A percentile compares a stretch with the other conserved stretches of the same genome.
These are phyloP conservation scores for Pleurostoma richardsiae DNA, from an alignment of 2,329 filamentous ascomycete genomes.

Conservation along the genomic window DNA sequence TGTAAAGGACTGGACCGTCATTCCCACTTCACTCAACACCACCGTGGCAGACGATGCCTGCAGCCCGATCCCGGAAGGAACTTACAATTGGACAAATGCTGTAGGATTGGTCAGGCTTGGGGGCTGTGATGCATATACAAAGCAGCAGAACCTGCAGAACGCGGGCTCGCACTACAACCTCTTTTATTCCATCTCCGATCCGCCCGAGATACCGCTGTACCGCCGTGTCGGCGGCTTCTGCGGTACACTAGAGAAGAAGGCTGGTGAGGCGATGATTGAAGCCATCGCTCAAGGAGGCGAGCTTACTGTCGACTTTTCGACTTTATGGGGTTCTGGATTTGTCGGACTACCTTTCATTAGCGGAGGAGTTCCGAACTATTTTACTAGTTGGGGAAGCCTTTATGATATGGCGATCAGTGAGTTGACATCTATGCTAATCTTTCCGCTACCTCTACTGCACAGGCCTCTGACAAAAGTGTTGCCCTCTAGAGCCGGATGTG, in stretches of 20 bases:
- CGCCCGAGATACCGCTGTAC: slow-evolving; percentile 6
- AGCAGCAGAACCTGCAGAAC: slow-evolving; percentile 28
- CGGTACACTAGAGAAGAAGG: slow-evolving; percentile 8
- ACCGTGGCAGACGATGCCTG: slow-evolving; percentile 23
- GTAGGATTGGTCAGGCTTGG: slow-evolving; percentile 31
- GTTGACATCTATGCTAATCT: too few species aligned
- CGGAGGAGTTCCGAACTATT: slow-evolving; percentile 20
- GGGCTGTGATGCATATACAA: slow-evolving; percentile 14
- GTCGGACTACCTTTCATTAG: slow-evolving; percentile 20
- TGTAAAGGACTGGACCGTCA: slow-evolving; percentile 7
- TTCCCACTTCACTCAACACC: slow-evolving; percentile 9
- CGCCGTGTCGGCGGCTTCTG: slow-evolving; percentile 2
- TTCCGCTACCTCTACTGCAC: too few species aligned
- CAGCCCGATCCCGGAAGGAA: slow-evolving; percentile 23
- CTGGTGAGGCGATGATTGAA: slow-evolving; percentile 11
- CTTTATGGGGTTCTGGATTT: too few species aligned
- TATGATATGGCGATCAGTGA: slow-evolving; percentile 21
- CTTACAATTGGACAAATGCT: slow-evolving; percentile 19
- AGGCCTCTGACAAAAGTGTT: too few species aligned
- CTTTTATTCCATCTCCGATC: slow-evolving; percentile 25
- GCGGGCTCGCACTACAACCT: slow-evolving; percentile 33
- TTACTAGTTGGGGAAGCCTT: slow-evolving; percentile 32
- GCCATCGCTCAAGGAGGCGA: slow-evolving; percentile 10
- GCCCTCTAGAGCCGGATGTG: slow-evolving; percentile 24
- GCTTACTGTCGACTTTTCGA: slow-evolving; percentile 10